Base-by-base conservation (phyloP, 169 alveolate species). In the Plasmodium adleri region DNA sequence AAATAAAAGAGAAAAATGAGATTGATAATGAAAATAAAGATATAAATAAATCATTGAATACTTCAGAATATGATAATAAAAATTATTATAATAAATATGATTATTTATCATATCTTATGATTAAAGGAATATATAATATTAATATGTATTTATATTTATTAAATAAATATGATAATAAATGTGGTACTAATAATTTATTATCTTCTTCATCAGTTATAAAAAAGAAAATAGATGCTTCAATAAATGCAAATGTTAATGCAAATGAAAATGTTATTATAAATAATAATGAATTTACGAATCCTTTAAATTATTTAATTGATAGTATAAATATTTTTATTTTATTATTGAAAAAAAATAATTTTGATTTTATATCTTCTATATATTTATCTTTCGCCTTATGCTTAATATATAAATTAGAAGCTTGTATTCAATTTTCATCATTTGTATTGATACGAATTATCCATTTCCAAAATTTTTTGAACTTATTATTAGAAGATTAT, bases 331-430 rank as follows among this genome's bases (percentile, higher is more conserved):
- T 72, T 52, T 72, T 86, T 28, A 54, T 39, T 24, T 49, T 45
- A 28, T 64, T 86, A 64, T 15, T 86, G 17, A 71, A 86, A 54
- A 86, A 22, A 72, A 86, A 86, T n/a, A 86, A 54, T 24, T 86
- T 71, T 74, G 92, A 86, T 86, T 86, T 86, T 86, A 67, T 86
- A n/a, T 47, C 92, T 15, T 71, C 92, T 0, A 60, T 86, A 12
- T 86, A 86, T 86, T 86, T 86, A 72, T 58, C 92, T 6, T 73
- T 59, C 70, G 47, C 78, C 0, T 32, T 86, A 70, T 86, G 92
- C 12, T 45, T 86, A 17, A 49, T 73, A 10, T 86, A 86, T 43
- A 86, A 86, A 45, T 24, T 86, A 3, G 92, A 86, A 15, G 50
- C 47, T 2, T 70, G 88, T 26, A 72, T 86, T 26, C 67, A 86